These are phyloP conservation scores for Solanum hybrid DNA, from an alignment of 305 asterid species.

Conservation along the genomic window DNA sequence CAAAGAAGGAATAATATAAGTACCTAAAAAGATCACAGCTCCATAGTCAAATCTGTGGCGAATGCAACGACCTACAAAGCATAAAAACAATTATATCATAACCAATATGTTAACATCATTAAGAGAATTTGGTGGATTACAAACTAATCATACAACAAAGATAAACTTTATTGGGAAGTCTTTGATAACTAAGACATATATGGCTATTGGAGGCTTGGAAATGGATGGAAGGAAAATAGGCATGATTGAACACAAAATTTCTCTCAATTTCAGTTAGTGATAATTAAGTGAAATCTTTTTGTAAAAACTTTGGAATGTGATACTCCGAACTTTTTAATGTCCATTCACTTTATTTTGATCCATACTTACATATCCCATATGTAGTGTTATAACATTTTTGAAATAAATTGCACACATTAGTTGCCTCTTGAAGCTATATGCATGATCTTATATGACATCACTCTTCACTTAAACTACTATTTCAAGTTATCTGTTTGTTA, in stretches of 20 bases:
- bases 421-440: not conserved
- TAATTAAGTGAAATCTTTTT: not conserved
- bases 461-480: not conserved
- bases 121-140: not conserved
- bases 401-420: not conserved
- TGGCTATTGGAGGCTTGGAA: not conserved
- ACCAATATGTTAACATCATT: not conserved
- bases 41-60: constrained; percentile 93
- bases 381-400: not conserved
- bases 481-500: not conserved
- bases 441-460: not conserved
- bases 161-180: not conserved
- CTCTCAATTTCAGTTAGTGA: not conserved
- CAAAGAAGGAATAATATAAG: not conserved
- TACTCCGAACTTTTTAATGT: not conserved
- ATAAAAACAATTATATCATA: constrained; percentile 6
- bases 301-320: not conserved
- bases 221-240: not conserved
- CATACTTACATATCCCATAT: not conserved
- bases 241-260: not conserved
- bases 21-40: constrained; percentile 91
- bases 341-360: not conserved
- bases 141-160: constrained; percentile 7
- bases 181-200: not conserved
- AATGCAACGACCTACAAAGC: constrained; percentile 86